Percentiles rank a stretch among this genome's conserved stretches.
phyloP scores from a whole-genome alignment of 495 filamentous ascomycete species.

The Trichocladium uniseriatum region DNA sequence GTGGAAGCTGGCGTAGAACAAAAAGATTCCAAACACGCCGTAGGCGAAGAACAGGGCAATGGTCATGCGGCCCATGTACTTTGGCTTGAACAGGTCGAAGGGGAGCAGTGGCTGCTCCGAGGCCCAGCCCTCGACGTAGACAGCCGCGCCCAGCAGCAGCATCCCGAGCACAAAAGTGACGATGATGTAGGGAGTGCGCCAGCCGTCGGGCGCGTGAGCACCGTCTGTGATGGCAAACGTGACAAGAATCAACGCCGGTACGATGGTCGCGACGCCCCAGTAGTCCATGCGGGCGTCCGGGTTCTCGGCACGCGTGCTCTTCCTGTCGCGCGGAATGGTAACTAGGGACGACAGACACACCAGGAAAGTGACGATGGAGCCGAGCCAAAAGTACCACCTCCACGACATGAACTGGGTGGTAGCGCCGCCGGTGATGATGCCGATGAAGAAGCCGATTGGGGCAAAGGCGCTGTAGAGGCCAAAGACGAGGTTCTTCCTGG shows the following conservation, averaged over 20 bases:
- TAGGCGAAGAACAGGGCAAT: slow-evolving; percentile 65
- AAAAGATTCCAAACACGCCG: slow-evolving; percentile 64
- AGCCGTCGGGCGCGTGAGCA: slow-evolving; percentile 57
- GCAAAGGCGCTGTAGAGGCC: slow-evolving; percentile 71
- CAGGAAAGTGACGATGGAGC: slow-evolving; percentile 41
- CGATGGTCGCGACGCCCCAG: slow-evolving; percentile 53
- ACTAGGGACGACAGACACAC: slow-evolving; percentile 47
- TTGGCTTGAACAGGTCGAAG: slow-evolving; percentile 61
- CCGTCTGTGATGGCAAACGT: slow-evolving; percentile 75
- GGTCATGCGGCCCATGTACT: slow-evolving; percentile 60
- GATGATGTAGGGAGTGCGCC: slow-evolving; percentile 64
- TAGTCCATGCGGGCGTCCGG: slow-evolving; percentile 41
- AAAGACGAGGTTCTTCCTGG: slow-evolving; percentile 79
- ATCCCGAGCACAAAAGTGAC: slow-evolving; percentile 51
- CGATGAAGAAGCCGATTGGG: slow-evolving; percentile 69
- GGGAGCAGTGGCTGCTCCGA: slow-evolving; percentile 66
- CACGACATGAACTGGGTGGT: slow-evolving; percentile 55
- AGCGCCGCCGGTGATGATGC: slow-evolving; percentile 72
- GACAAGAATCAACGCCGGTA: slow-evolving; percentile 58
- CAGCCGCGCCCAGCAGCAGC: slow-evolving; percentile 44
- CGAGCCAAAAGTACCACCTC: slow-evolving; percentile 78
- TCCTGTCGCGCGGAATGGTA: slow-evolving; percentile 55
- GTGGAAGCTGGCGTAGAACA: slow-evolving; percentile 73
- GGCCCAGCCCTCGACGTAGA: slow-evolving; percentile 72
- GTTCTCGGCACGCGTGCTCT: slow-evolving; percentile 32